Base-by-base conservation (phyloP, 306 rosid species). In the Canavalia gladiata region DNA sequence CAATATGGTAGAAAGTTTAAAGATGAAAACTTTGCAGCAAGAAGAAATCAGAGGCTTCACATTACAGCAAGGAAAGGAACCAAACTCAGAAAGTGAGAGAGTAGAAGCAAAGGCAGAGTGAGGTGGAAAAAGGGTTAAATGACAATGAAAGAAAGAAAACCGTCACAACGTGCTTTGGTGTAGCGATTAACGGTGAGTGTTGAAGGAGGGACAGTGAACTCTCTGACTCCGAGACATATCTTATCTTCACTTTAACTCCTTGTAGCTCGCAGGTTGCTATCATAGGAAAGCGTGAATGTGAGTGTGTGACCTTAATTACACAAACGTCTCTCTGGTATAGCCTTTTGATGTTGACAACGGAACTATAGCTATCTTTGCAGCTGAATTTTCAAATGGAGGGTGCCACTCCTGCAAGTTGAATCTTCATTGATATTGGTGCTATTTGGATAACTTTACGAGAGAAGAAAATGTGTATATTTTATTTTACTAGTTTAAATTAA, bases 71-170 rank as follows among this genome's bases (percentile, higher is more conserved):
- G 52, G 13, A 54, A 2, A 72, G 52, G 13, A 54, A 45, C 51
- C 42, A 55, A 43, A 65, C 3, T 35, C 3, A 13, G 51, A 70
- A 42, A 71, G 80, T 67, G 72, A 79, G 79, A 81, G 82, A 87
- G 88, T 86, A 83, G 82, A 86, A 81, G 81, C 86, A 83, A 86
- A 88, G 91, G 63, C 77, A 88, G 49, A 82, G 82, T 68, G 77
- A 74, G 60, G 12, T 41, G 43, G 39, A 65, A 4, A 34, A 85
- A 75, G 31, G 69, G 63, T 30, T 66, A 56, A 30, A 58, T 12
- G 51, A 72, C 28, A 57, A 66, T 18, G 25, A 18, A 18, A 49
- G 75, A 75, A 78, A 67, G 78, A 77, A 41, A 87, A 51, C n/a
- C 33, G 78, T 33, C 29, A 78, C 9, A 84, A 75, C 82, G 73